These are phyloP conservation scores for Ilyonectria mors-panacis DNA, from an alignment of 2,329 filamentous ascomycete genomes.

Conservation along the genomic window DNA sequence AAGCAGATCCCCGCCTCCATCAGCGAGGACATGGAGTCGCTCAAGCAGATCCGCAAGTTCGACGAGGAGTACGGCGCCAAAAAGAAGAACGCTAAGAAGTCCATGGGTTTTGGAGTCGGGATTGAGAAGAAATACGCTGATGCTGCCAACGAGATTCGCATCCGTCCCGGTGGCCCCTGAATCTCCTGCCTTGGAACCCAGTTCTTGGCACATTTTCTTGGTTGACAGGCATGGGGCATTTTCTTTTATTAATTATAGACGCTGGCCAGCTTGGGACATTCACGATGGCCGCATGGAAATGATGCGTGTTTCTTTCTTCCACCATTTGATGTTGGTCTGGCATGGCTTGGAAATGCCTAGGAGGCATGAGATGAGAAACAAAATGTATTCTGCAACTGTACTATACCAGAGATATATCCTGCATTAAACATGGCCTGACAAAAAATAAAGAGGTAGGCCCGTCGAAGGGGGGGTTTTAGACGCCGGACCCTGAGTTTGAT, in stretches of 20 bases:
- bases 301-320: conserved; percentile 13
- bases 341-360: conserved; percentile 20
- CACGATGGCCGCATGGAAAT: conserved; percentile 25
- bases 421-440: conserved; percentile 17
- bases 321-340: background rate
- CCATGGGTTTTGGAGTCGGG: conserved; percentile 72
- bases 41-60: conserved; percentile 92
- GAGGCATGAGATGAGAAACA: conserved; percentile 14
- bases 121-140: conserved; percentile 54
- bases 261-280: conserved; percentile 23
- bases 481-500: conserved; percentile 12
- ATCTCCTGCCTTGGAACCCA: background rate
- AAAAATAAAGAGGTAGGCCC: conserved; percentile 2
- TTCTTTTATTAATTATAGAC: conserved; percentile 32
- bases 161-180: conserved; percentile 51
- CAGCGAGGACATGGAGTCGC: conserved; percentile 90
- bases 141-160: conserved; percentile 61
- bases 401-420: conserved; percentile 31
- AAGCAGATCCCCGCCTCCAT: conserved; percentile 93
- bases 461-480: background rate
- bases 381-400: conserved; percentile 39
- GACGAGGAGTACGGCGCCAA: conserved; percentile 95
- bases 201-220: background rate
- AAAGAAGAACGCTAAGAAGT: conserved; percentile 73
- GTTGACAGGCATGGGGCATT: conserved; percentile 4